These are phyloP conservation scores for Ophiostoma tasmaniense DNA, from an alignment of 2,329 filamentous ascomycete genomes.

Conservation along the genomic window DNA sequence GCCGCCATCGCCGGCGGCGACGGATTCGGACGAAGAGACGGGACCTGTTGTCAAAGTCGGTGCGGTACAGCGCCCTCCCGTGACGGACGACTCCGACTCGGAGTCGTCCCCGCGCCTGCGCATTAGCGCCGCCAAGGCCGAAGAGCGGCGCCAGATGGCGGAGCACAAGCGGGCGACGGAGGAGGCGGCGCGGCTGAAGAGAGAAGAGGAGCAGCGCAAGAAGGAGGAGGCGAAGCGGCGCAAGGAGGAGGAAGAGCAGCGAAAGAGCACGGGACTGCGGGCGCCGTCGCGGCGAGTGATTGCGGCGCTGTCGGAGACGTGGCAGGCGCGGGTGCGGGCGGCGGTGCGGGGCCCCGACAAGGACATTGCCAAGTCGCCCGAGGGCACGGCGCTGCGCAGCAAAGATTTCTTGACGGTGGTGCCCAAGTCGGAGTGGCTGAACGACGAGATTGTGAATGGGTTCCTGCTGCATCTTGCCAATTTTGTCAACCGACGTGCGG, in stretches of 20 bases:
- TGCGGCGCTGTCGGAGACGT: conserved; percentile 29
- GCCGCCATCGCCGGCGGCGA: conserved; percentile 18
- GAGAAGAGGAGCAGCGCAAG: conserved; percentile 20
- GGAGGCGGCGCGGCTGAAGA: conserved; percentile 21
- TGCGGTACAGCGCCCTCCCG: conserved; percentile 5
- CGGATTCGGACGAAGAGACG: conserved; percentile 19
- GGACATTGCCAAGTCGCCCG: conserved; percentile 38
- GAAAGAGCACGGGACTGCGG: conserved; percentile 23
- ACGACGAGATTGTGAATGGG: conserved; percentile 67
- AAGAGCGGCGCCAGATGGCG: conserved; percentile 21
- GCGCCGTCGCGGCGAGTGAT: conserved; percentile 24
- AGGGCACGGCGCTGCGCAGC: conserved; percentile 41
- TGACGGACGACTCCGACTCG: conserved; percentile 3
- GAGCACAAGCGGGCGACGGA: conserved; percentile 18
- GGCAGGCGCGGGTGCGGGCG: conserved; percentile 30
- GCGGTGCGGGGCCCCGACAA: conserved; percentile 29
- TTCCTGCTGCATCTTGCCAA: conserved; percentile 53
- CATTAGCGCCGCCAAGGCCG: conserved; percentile 24
- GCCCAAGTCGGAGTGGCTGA: conserved; percentile 55
- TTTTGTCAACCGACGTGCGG: conserved; percentile 48
- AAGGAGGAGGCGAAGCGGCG: conserved; percentile 23
- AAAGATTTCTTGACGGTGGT: conserved; percentile 59
- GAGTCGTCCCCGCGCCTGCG: conserved; percentile 17
- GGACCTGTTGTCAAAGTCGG: no score
- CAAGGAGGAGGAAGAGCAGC: conserved; percentile 21